Evolutionary conservation across 2,329 filamentous ascomycete genomes (phyloP).

Genomic region (Chrysoporthe cubensis): DNA sequence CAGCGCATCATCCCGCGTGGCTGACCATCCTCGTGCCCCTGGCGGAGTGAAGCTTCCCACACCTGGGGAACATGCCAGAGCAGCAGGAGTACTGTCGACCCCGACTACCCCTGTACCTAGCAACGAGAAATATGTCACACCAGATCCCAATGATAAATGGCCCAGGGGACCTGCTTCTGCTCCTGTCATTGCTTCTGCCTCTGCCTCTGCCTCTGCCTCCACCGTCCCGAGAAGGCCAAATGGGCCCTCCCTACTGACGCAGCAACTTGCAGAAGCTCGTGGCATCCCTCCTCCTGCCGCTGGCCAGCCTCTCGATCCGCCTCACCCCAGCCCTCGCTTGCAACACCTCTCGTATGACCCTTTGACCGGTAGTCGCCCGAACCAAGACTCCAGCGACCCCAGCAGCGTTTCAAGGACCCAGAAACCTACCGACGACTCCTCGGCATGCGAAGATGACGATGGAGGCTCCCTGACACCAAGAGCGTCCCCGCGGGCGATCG

Average conservation of each 20-base stretch:
- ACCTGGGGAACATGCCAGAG: constrained; percentile 21
- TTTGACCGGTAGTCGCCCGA: constrained; percentile 25
- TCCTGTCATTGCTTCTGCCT: constrained; percentile 30
- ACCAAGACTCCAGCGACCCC: constrained; percentile 23
- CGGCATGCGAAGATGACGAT: constrained; percentile 36
- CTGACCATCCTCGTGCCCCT: constrained; percentile 16
- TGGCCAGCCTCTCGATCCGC: constrained; percentile 23
- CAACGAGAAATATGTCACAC: constrained; percentile 29
- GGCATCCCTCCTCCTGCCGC: constrained; percentile 46
- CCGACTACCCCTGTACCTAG: constrained; percentile 29
- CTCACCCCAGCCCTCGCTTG: constrained; percentile 25
- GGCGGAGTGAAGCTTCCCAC: constrained; percentile 22
- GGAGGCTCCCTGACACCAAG: constrained; percentile 44
- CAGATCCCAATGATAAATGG: constrained; percentile 30
- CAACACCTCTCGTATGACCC: constrained; percentile 23
- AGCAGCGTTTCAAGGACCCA: constrained; percentile 29
- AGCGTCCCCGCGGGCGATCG: constrained; percentile 37
- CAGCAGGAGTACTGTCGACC: constrained; percentile 22
- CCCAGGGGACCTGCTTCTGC: constrained; percentile 24
- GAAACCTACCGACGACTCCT: constrained; percentile 31
- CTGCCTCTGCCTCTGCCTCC: constrained; percentile 38
- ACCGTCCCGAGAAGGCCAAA: constrained; percentile 47
- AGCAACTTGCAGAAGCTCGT: constrained; percentile 62
- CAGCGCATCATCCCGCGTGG: constrained; percentile 5
- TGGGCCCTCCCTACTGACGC: constrained; percentile 60